Evolutionary conservation across 2,329 filamentous ascomycete species (phyloP).

Genomic region (Claviceps maximensis): DNA sequence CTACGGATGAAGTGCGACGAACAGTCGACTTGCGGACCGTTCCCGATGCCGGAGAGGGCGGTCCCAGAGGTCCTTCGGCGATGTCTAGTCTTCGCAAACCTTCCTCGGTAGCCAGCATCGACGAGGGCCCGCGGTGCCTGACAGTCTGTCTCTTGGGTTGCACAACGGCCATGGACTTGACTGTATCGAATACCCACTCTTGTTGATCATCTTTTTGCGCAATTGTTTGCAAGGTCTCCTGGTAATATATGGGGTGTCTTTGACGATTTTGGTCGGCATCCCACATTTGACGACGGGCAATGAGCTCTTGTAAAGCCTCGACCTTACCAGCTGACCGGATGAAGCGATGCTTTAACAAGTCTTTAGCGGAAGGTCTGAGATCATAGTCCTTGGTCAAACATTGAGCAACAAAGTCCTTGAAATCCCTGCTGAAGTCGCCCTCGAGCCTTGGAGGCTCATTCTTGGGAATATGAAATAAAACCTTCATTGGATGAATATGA

Average conservation of each 20-base stretch:
- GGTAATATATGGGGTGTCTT: conserved; percentile 72
- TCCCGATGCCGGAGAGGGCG: conserved; percentile 36
- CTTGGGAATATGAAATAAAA: conserved; percentile 82
- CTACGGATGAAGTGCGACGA: conserved; percentile 32
- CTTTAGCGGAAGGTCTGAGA: conserved; percentile 68
- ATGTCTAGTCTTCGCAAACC: conserved; percentile 46
- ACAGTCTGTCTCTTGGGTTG: conserved; percentile 39
- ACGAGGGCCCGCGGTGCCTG: conserved; percentile 42
- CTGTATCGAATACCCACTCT: conserved; percentile 91
- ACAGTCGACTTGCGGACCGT: conserved; percentile 50
- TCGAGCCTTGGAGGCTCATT: conserved; percentile 73
- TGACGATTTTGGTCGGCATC: conserved; percentile 60
- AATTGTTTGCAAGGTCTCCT: conserved; percentile 73
- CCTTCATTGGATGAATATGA: conserved; percentile 84
- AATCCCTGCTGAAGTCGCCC: conserved; percentile 75
- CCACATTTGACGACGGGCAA: conserved; percentile 69
- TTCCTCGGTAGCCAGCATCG: conserved; percentile 45
- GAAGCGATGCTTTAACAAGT: conserved; percentile 78
- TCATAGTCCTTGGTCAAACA: conserved; percentile 91
- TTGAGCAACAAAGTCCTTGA: conserved; percentile 84
- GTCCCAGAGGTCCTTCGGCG: conserved; percentile 46
- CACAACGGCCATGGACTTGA: conserved; percentile 50
- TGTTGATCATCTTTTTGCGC: conserved; percentile 56
- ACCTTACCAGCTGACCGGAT: conserved; percentile 77
- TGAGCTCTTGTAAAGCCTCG: conserved; percentile 75